These are phyloP conservation scores for Lepidium aucheri DNA, from an alignment of 345 rosid species.

Conservation along the genomic window DNA sequence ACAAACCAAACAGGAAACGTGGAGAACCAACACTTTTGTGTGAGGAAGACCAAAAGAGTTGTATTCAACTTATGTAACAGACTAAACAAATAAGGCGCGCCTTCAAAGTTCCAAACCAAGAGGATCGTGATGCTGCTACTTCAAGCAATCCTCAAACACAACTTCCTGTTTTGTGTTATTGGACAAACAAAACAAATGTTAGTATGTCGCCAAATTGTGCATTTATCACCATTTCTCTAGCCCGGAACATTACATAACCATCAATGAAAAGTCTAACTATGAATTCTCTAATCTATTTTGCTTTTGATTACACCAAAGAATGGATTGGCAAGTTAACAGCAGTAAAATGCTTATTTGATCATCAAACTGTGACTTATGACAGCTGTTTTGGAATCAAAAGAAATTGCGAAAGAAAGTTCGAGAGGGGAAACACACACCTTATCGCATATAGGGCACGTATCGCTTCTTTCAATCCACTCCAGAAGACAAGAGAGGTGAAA, in stretches of 20 bases:
- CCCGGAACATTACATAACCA: neutral
- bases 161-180: conserved; percentile 13
- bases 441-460: conserved; percentile 77
- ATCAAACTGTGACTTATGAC: neutral
- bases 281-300: too few species aligned
- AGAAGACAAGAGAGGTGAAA: conserved; percentile 81
- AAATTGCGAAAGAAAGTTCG: neutral
- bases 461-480: conserved; percentile 96
- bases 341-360: neutral
- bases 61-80: conserved; percentile 1
- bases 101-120: conserved; percentile 11
- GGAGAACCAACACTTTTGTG: neutral
- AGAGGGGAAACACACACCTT: conserved; percentile 43
- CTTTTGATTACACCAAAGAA: neutral
- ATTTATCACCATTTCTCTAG: neutral
- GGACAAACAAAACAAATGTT: neutral
- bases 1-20: neutral
- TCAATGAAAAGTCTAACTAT: neutral
- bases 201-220: neutral
- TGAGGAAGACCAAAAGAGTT: neutral
- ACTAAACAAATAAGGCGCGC: neutral
- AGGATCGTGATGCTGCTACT: neutral
- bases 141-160: conserved; percentile 15
- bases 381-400: neutral
- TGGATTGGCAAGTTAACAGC: neutral